These are phyloP conservation scores for Euphorbia corollata DNA, from an alignment of 441 rosid species.

Conservation along the genomic window DNA sequence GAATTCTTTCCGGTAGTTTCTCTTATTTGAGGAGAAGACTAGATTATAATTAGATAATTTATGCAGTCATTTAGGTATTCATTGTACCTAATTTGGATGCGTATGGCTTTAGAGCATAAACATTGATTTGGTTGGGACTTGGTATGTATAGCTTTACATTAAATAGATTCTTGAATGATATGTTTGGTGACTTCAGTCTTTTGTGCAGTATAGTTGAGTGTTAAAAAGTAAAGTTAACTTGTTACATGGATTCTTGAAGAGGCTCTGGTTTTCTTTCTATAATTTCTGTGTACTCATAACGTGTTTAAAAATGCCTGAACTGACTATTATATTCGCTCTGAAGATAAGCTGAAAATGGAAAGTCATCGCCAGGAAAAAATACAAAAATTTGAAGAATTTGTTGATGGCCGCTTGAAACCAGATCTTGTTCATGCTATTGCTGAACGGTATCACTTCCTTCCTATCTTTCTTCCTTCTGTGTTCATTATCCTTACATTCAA, in stretches of 20 bases:
- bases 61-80: no score
- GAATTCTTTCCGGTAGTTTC: no score
- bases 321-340: background rate
- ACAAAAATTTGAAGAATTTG: slow-evolving; percentile 66
- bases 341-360: slow-evolving; percentile 31
- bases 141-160: no score
- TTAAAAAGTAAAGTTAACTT: background rate
- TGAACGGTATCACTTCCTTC: slow-evolving; percentile 35
- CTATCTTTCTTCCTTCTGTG: background rate
- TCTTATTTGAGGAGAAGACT: no score
- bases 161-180: no score
- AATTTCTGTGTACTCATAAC: background rate
- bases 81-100: no score
- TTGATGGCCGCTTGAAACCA: slow-evolving; percentile 73
- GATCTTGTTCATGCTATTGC: slow-evolving; percentile 60
- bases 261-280: no score
- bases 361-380: slow-evolving; percentile 43
- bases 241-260: background rate
- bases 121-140: no score
- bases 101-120: no score
- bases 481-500: background rate
- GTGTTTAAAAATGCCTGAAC: background rate
- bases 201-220: no score
- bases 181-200: no score
- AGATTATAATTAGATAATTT: no score